Conservation (phyloP, 495 filamentous ascomycete genomes). For the Venustampulla echinocandica region DNA sequence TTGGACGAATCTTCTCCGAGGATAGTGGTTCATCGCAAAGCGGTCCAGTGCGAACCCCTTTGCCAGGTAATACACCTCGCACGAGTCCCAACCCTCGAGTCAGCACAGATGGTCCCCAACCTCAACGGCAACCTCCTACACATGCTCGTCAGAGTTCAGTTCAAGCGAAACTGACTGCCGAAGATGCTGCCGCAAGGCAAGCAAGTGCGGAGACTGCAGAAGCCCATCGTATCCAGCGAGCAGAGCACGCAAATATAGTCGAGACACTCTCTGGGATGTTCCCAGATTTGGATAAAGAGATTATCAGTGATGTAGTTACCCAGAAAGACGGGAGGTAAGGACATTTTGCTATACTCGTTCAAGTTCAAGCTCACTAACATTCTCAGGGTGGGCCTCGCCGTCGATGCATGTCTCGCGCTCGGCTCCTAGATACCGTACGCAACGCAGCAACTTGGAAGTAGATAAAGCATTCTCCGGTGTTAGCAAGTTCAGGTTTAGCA, state of each 20-base stretch:
- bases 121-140: slow-evolving; percentile 25
- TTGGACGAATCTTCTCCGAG: slow-evolving; percentile 96
- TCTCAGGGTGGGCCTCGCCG: slow-evolving; percentile 72
- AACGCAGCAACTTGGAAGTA: slow-evolving; percentile 1
- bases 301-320: slow-evolving; percentile 90
- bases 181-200: slow-evolving; percentile 89
- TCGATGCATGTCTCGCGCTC: slow-evolving; percentile 84
- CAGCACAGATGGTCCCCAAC: slow-evolving; percentile 33
- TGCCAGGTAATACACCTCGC: slow-evolving; percentile 47
- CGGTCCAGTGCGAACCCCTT: slow-evolving; percentile 49
- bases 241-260: slow-evolving; percentile 83
- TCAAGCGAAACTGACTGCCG: slow-evolving; percentile 49
- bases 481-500: slow-evolving; percentile 6
- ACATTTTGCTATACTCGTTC: slow-evolving; percentile 7
- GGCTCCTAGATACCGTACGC: slow-evolving; percentile 28
- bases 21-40: slow-evolving; percentile 37
- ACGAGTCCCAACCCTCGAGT: slow-evolving; percentile 45
- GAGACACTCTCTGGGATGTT: slow-evolving; percentile 92
- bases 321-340: slow-evolving; percentile 85
- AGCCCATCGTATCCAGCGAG: slow-evolving; percentile 71
- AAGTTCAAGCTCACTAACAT: slow-evolving; percentile 11
- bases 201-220: slow-evolving; percentile 89
- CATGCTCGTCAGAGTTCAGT: slow-evolving; percentile 25
- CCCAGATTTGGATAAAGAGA: slow-evolving; percentile 77
- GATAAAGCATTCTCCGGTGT: background rate